Conservation (phyloP, 1,284 basidiomycete species). For the Malassezia sp. region DNA sequence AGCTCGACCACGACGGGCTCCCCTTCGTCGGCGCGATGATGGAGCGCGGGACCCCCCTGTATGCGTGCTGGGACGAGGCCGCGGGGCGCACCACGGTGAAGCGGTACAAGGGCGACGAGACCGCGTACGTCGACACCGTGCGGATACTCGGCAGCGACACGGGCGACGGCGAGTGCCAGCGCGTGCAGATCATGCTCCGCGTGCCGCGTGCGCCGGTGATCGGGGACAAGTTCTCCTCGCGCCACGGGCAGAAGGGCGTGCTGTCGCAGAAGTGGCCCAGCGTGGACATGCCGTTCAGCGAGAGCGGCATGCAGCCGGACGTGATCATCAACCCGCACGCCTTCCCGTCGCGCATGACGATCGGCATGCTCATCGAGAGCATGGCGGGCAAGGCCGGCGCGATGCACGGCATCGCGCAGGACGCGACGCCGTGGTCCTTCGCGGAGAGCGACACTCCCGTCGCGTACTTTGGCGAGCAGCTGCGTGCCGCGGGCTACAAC, state of each 20-base stretch:
- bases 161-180: slow-evolving; percentile 77
- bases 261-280: slow-evolving; percentile 98
- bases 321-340: slow-evolving; percentile 99
- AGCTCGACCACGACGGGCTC: slow-evolving; percentile 73
- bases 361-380: slow-evolving; percentile 98
- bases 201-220: slow-evolving; percentile 93
- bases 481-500: slow-evolving; percentile 88
- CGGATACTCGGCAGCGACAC: slow-evolving; percentile 77
- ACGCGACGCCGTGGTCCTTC: slow-evolving; percentile 73
- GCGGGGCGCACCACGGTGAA: slow-evolving; percentile 71
- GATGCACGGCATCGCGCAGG: slow-evolving; percentile 94
- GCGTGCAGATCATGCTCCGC: slow-evolving; percentile 83
- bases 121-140: slow-evolving; percentile 80
- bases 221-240: slow-evolving; percentile 97
- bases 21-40: slow-evolving; percentile 66
- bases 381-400: slow-evolving; percentile 97
- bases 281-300: slow-evolving; percentile 96
- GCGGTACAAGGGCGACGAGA: slow-evolving; percentile 95
- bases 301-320: slow-evolving; percentile 97
- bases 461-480: slow-evolving; percentile 92
- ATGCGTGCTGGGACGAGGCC: slow-evolving; percentile 74
- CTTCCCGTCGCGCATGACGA: slow-evolving; percentile 99
- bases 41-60: slow-evolving; percentile 60
- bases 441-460: slow-evolving; percentile 89
- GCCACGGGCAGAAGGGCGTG: slow-evolving; percentile 98